Conservation (phyloP, 2,329 filamentous ascomycete species). For the Colletotrichum sidae region DNA sequence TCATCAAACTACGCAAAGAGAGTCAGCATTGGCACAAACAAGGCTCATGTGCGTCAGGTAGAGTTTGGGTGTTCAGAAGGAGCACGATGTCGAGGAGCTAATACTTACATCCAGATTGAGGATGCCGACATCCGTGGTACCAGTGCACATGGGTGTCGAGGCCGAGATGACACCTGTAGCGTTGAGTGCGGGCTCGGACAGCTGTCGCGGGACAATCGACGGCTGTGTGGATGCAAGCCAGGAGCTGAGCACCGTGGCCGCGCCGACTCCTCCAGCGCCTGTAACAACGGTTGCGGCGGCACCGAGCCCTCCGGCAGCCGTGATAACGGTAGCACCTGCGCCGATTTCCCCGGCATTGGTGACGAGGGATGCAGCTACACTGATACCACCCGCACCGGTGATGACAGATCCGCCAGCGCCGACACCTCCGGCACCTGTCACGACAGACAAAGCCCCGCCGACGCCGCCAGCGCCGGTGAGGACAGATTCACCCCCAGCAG, state of each 20-base stretch:
- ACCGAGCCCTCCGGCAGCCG: too few species aligned
- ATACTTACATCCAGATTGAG: slow-evolving; percentile 51
- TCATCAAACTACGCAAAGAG: slow-evolving; percentile 49
- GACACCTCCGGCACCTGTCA: too few species aligned
- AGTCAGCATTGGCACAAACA: slow-evolving; percentile 1
- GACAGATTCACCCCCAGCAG: neutral
- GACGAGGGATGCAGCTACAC: too few species aligned
- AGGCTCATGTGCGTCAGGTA: too few species aligned
- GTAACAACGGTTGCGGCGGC: too few species aligned
- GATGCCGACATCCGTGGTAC: slow-evolving; percentile 48
- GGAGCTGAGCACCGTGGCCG: slow-evolving; percentile 9
- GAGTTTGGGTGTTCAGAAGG: too few species aligned
- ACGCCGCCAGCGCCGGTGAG: neutral
- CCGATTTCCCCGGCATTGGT: too few species aligned
- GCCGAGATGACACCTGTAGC: slow-evolving; percentile 27
- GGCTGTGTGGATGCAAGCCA: slow-evolving; percentile 38
- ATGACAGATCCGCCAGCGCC: too few species aligned
- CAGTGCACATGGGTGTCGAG: slow-evolving; percentile 35
- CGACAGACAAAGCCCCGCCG: neutral
- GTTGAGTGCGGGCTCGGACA: slow-evolving; percentile 12
- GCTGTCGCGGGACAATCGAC: slow-evolving; percentile 11
- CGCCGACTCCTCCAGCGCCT: too few species aligned
- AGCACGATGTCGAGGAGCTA: neutral
- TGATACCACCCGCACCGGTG: too few species aligned
- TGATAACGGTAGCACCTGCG: too few species aligned